Percentiles rank a stretch among this genome's conserved stretches.
phyloP scores from a whole-genome alignment of 805 yeast species.

The Suhomyces sp. region DNA sequence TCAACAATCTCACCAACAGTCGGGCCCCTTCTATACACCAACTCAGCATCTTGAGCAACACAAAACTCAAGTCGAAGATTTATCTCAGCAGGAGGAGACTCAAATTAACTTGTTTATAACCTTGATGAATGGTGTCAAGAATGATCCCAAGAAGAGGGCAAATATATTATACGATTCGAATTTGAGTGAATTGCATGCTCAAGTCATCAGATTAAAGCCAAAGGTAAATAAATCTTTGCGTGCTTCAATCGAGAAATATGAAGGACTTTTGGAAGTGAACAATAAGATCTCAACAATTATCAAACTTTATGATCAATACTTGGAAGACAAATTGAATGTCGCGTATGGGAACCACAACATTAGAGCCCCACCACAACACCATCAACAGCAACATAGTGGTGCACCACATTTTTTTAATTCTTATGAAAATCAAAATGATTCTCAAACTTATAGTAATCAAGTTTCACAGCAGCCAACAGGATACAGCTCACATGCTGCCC shows the following conservation, averaged over 20 bases:
- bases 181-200: constrained; percentile 57
- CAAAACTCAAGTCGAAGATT: constrained; percentile 23
- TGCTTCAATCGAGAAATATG: constrained; percentile 60
- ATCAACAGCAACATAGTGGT: neutral
- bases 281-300: constrained; percentile 74
- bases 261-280: constrained; percentile 67
- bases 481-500: too few species aligned
- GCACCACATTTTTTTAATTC: too few species aligned
- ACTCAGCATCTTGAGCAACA: constrained; percentile 1
- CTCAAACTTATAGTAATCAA: too few species aligned
- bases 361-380: neutral
- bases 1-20: constrained; percentile 1
- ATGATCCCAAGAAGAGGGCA: constrained; percentile 44
- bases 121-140: constrained; percentile 53
- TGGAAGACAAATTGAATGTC: constrained; percentile 50
- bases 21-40: neutral
- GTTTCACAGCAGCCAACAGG: constrained; percentile 1
- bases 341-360: constrained; percentile 34
- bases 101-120: constrained; percentile 67
- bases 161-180: constrained; percentile 46
- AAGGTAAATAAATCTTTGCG: constrained; percentile 62
- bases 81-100: constrained; percentile 66
- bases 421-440: too few species aligned
- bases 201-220: constrained; percentile 63
- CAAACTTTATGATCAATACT: constrained; percentile 70